Evolutionary conservation across 495 filamentous ascomycete genomes (phyloP).

Genomic region (Penicillium egyptiacum): DNA sequence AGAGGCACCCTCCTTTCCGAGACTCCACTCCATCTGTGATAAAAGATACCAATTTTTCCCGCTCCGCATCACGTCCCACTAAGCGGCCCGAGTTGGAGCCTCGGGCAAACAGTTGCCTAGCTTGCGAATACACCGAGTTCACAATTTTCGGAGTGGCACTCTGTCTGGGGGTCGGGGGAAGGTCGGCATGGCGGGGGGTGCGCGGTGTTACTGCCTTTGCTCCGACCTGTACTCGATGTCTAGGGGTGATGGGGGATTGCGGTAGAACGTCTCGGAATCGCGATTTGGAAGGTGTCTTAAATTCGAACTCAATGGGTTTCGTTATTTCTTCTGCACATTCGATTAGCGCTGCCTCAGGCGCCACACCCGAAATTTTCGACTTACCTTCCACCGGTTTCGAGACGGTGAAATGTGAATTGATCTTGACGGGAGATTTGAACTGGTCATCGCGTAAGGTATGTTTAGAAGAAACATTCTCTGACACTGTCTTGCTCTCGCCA

Average conservation of each 20-base stretch:
- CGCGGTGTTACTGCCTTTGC: constrained; percentile 67
- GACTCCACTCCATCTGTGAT: constrained; percentile 61
- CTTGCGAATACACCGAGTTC: constrained; percentile 78
- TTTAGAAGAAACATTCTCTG: constrained; percentile 28
- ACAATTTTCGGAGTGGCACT: constrained; percentile 57
- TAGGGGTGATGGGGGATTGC: constrained; percentile 64
- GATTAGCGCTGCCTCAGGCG: neutral
- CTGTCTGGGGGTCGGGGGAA: constrained; percentile 54
- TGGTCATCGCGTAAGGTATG: constrained; percentile 32
- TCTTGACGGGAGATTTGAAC: constrained; percentile 33
- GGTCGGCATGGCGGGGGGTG: constrained; percentile 42
- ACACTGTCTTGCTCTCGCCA: constrained; percentile 25
- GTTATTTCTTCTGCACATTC: constrained; percentile 24
- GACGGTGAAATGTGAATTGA: constrained; percentile 31
- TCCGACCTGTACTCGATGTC: constrained; percentile 63
- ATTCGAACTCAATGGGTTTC: constrained; percentile 35
- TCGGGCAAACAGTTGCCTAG: constrained; percentile 82
- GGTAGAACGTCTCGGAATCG: constrained; percentile 66
- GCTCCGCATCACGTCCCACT: constrained; percentile 80
- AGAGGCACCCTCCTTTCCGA: constrained; percentile 77
- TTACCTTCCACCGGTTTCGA: constrained; percentile 40
- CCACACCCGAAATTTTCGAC: constrained; percentile 7
- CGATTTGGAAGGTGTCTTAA: constrained; percentile 62
- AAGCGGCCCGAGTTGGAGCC: constrained; percentile 72
- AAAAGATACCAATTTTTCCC: constrained; percentile 66